Evolutionary conservation across 176 grass and related monocot species (phyloP).

Genomic region (Pontederia crassipes): DNA sequence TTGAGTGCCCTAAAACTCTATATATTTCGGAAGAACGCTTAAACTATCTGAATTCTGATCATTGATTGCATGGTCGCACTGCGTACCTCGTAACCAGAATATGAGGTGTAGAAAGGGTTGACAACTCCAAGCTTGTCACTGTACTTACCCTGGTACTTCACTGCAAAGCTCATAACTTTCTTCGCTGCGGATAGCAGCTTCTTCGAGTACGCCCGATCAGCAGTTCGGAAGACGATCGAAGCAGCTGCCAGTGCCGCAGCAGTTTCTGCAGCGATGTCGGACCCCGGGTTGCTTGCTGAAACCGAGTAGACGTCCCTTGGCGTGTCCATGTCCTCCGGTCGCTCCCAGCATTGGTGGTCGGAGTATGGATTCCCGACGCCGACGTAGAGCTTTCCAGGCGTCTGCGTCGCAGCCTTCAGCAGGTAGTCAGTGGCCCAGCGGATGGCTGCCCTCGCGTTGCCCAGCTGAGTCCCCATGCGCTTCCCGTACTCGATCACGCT

Average conservation of each 20-base stretch:
- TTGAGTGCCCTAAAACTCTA: neutral
- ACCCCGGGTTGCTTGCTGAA: constrained; percentile 42
- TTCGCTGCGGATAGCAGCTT: constrained; percentile 34
- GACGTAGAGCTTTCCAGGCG: constrained; percentile 51
- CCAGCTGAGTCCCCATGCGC: constrained; percentile 22
- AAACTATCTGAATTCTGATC: neutral
- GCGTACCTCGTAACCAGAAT: constrained; percentile 59
- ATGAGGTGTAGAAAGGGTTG: constrained; percentile 59
- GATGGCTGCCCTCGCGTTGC: constrained; percentile 35
- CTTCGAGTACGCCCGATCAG: constrained; percentile 29
- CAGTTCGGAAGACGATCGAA: constrained; percentile 22
- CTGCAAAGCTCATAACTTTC: constrained; percentile 44
- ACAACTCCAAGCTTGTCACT: constrained; percentile 39
- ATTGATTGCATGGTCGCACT: neutral
- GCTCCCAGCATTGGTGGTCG: constrained; percentile 79
- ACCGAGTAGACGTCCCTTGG: constrained; percentile 54
- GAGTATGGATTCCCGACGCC: constrained; percentile 70
- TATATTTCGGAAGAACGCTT: neutral
- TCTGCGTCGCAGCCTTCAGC: constrained; percentile 45
- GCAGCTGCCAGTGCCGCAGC: constrained; percentile 72
- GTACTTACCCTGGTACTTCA: constrained; percentile 43
- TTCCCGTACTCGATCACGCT: constrained; percentile 55
- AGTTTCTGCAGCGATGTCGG: constrained; percentile 66
- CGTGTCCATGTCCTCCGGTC: constrained; percentile 87
- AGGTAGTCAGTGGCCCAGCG: constrained; percentile 85